Conservation (phyloP, 495 filamentous ascomycete genomes). For the Recurvomyces mirabilis region DNA sequence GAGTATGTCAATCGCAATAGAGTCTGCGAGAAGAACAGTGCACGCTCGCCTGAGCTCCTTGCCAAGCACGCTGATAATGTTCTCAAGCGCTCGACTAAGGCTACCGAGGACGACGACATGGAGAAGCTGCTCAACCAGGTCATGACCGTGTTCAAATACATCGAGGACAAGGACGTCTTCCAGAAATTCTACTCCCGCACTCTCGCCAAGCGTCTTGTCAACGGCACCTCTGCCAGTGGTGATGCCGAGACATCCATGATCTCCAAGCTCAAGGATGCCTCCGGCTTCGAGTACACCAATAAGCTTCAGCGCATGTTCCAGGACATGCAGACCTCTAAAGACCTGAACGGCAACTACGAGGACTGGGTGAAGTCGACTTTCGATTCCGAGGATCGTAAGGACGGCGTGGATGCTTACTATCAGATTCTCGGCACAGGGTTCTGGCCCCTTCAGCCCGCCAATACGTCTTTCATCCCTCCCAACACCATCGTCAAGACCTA, state of each 20-base stretch:
- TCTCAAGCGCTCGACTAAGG: slow-evolving; percentile 75
- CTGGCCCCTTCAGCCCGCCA: slow-evolving; percentile 84
- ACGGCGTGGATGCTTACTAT: slow-evolving; percentile 63
- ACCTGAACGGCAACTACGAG: slow-evolving; percentile 80
- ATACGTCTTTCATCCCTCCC: slow-evolving; percentile 76
- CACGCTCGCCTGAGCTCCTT: slow-evolving; percentile 84
- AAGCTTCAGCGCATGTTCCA: slow-evolving; percentile 99
- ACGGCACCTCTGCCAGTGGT: slow-evolving; percentile 86
- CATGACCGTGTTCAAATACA: slow-evolving; percentile 99
- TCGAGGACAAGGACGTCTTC: slow-evolving; percentile 99
- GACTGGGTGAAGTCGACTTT: slow-evolving; percentile 52
- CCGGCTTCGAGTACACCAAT: slow-evolving; percentile 98
- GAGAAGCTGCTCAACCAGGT: slow-evolving; percentile 87
- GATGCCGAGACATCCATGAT: slow-evolving; percentile 99
- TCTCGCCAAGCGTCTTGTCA: slow-evolving; percentile 88
- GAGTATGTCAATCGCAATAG: slow-evolving; percentile 97
- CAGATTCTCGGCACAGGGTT: slow-evolving; percentile 91
- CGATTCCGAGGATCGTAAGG: slow-evolving; percentile 50
- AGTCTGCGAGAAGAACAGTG: slow-evolving; percentile 83
- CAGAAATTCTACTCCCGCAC: slow-evolving; percentile 98
- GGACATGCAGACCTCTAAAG: slow-evolving; percentile 97
- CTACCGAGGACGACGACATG: slow-evolving; percentile 84
- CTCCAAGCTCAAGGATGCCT: slow-evolving; percentile 96
- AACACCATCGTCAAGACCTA: slow-evolving; percentile 74
- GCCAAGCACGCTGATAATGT: slow-evolving; percentile 94